These are phyloP conservation scores for Sambucus nigra DNA, from an alignment of 129 eudicot species.

Conservation along the genomic window DNA sequence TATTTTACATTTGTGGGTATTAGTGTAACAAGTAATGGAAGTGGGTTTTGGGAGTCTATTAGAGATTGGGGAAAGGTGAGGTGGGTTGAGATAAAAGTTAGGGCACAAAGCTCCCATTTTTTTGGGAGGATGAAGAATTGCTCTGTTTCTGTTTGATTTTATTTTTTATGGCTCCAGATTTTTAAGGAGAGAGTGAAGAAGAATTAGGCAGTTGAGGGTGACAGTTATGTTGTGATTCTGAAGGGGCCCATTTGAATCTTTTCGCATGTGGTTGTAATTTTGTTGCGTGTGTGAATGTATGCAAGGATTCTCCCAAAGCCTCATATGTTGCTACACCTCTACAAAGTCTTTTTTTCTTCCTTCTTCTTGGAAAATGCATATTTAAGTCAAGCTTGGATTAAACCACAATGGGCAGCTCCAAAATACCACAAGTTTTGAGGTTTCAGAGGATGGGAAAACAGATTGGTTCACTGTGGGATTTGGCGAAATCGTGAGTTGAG, in stretches of 20 bases:
- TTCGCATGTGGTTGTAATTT: slow-evolving; percentile 19
- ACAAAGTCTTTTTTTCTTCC: background rate
- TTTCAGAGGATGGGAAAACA: too few species aligned
- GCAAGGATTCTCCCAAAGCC: slow-evolving; percentile 6
- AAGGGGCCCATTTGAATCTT: slow-evolving; percentile 21
- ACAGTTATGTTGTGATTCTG: slow-evolving; percentile 7
- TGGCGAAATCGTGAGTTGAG: too few species aligned
- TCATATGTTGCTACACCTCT: background rate
- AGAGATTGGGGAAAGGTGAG: slow-evolving; percentile 26
- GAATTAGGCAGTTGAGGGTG: background rate
- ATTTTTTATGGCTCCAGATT: background rate
- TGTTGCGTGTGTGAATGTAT: slow-evolving; percentile 17
- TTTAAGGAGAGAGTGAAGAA: background rate
- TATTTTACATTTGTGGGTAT: slow-evolving; percentile 13
- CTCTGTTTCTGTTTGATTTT: background rate
- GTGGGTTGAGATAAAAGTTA: slow-evolving; percentile 34
- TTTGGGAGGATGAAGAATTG: slow-evolving; percentile 10
- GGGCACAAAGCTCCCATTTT: slow-evolving; percentile 38
- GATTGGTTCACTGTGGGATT: too few species aligned
- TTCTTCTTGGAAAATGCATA: too few species aligned
- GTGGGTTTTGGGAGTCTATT: slow-evolving; percentile 30
- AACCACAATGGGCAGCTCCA: too few species aligned
- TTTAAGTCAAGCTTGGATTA: too few species aligned
- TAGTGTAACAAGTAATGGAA: slow-evolving; percentile 17
- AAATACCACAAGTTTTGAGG: too few species aligned